phyloP scores from a whole-genome alignment of 169 alveolate genomes.

The Cryptosporidium viatorum region DNA sequence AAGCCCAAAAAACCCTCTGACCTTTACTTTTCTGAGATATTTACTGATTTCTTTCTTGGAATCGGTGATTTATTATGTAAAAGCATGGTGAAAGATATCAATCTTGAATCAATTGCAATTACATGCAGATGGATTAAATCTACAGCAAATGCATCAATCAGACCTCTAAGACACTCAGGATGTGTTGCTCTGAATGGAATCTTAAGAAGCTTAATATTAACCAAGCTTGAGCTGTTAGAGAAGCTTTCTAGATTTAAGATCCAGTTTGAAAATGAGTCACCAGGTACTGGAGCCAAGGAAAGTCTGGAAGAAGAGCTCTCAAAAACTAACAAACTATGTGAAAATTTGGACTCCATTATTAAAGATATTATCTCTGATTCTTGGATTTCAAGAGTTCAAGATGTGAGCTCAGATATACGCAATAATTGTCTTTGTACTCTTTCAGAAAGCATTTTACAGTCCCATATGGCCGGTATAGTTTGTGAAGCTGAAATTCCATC shows the following conservation, averaged over 20 bases:
- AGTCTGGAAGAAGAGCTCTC: conserved; percentile 30
- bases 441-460: conserved; percentile 11
- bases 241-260: conserved; percentile 37
- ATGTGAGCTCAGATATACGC: conserved; percentile 40
- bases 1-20: conserved; percentile 42
- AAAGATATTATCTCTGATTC: conserved; percentile 12
- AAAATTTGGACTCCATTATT: background rate
- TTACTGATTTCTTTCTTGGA: conserved; percentile 31
- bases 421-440: conserved; percentile 16
- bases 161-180: conserved; percentile 68
- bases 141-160: conserved; percentile 1
- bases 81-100: background rate
- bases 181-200: conserved; percentile 60
- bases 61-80: conserved; percentile 12
- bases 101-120: background rate
- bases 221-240: conserved; percentile 21
- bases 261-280: conserved; percentile 46
- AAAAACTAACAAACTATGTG: background rate
- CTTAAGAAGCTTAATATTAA: conserved; percentile 2
- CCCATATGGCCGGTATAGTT: conserved; percentile 6
- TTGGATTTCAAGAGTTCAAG: conserved; percentile 54
- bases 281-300: conserved; percentile 6
- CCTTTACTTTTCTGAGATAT: conserved; percentile 9
- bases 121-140: conserved; percentile 26
- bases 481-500: background rate